Percentiles rank a stretch among this genome's conserved stretches.
Conservation (phyloP, 257 asterid species). For the Solanum pennellii region DNA sequence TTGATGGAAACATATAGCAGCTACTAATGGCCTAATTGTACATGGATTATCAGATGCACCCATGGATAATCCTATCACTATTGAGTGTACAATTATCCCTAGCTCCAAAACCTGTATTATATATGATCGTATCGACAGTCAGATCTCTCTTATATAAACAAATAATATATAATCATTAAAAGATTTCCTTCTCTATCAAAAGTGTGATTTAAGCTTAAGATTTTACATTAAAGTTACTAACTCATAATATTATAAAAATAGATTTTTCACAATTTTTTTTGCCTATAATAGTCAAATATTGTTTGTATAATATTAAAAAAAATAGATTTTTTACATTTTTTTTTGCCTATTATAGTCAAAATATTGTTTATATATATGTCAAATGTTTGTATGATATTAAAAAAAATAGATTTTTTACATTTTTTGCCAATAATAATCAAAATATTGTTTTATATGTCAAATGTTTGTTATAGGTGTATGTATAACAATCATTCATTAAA, state of each 20-base stretch:
- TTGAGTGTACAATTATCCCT: constrained; percentile 8
- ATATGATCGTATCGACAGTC: not conserved
- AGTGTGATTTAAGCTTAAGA: not conserved
- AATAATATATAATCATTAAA: not conserved
- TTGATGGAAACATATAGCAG: constrained; percentile 13
- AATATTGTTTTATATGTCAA: not conserved
- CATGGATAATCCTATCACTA: constrained; percentile 9
- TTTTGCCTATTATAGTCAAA: not conserved
- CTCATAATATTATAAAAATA: not conserved
- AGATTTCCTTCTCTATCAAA: not conserved
- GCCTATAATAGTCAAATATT: not conserved
- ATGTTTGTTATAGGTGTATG: not conserved
- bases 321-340: too few species aligned
- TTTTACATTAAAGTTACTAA: not conserved
- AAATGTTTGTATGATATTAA: too few species aligned
- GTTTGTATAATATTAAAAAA: not conserved
- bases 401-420: not conserved
- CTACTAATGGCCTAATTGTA: constrained; percentile 7
- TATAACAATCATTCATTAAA: not conserved
- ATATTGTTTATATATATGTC: not conserved
- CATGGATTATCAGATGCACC: constrained; percentile 15
- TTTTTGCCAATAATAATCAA: not conserved
- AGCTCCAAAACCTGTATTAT: constrained; percentile 2
- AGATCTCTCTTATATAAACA: not conserved
- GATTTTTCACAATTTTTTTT: too few species aligned